Evolutionary conservation across 2,329 filamentous ascomycete genomes (phyloP), one percentile per base, ranked within the genome.

Genomic region (Harringtonia aguacate): DNA sequence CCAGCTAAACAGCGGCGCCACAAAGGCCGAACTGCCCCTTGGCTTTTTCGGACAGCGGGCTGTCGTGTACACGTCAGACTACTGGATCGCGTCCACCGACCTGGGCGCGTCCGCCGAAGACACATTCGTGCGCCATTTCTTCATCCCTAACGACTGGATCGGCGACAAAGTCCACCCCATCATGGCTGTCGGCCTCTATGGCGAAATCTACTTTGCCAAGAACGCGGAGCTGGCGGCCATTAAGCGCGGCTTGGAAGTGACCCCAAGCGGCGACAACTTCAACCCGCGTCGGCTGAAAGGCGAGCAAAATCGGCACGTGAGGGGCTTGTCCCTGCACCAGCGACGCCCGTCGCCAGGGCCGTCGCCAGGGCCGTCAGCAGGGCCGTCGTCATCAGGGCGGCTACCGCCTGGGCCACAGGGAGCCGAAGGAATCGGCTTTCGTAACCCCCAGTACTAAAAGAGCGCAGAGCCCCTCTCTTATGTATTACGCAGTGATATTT

Each of bases 61-160:
- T 17, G 18, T 40, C 2, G 15, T 40, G 17, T 31, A 24, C 17
- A 4, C 38, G 6, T 12, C 18, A 12, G 38, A 40, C 13, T 22
- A 40, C 38, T 40, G 38, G 38, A 22, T 36, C 8, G 35, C 12
- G 14, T 36, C 35, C 4, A 13, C 15, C 8, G 35, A 35, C 6
- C 17, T 35, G 33, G n/a, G n/a, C n/a, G 8, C 33, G 4, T 21
- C n/a, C 4, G 17, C 8, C 8, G 33, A 21, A 5, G 10, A 18
- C n/a, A 5, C 18, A 8, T 18, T 39, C 36, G 38, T 48, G 12
- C 45, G 49, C 3, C 52, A 56, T 34, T 56, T 55, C 46, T 54
- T 54, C 43, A 21, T 56, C n/a, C 54, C 54, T 4, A 43, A 41
- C 12, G 48, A 54, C 43, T 56, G 52, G 51, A 21, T 51, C 13